Evolutionary conservation across 371 early-diverging fungal genomes (phyloP).

Genomic region (Entomophthora muscae): DNA sequence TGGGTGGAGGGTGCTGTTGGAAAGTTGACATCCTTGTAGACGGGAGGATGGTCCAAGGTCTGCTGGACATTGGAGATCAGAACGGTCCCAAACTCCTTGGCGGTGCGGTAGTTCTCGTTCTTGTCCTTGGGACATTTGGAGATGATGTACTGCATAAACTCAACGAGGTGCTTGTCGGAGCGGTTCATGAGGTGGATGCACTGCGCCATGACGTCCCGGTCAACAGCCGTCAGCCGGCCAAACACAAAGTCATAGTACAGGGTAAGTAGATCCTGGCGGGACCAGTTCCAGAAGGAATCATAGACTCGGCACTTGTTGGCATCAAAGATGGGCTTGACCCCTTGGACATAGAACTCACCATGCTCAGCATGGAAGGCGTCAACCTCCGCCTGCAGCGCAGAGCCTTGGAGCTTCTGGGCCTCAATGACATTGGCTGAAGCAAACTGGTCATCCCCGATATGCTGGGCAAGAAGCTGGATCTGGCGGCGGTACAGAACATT

Average conservation of each 20-base stretch:
- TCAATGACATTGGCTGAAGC: constrained; percentile 55
- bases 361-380: constrained; percentile 82
- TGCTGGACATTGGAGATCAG: constrained; percentile 76
- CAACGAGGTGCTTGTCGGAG: constrained; percentile 54
- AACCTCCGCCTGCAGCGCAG: constrained; percentile 52
- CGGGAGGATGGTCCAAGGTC: too few relatives aligned
- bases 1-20: too few relatives aligned
- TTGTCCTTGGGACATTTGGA: constrained; percentile 48
- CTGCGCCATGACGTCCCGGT: constrained; percentile 82
- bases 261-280: constrained; percentile 75
- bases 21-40: too few relatives aligned
- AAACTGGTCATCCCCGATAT: constrained; percentile 71
- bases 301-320: constrained; percentile 70
- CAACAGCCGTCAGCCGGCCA: constrained; percentile 55
- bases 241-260: constrained; percentile 85
- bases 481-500: constrained; percentile 58
- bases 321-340: constrained; percentile 72
- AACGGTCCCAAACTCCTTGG: constrained; percentile 60
- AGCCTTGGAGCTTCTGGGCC: constrained; percentile 19
- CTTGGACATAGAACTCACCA: constrained; percentile 69
- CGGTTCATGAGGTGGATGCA: constrained; percentile 87
- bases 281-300: constrained; percentile 97
- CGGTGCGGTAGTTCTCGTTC: constrained; percentile 64
- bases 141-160: constrained; percentile 76
- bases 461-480: too few relatives aligned